Evolutionary conservation across 169 alveolate species (phyloP).

Genomic region (Cryptosporidium tyzzeri): DNA sequence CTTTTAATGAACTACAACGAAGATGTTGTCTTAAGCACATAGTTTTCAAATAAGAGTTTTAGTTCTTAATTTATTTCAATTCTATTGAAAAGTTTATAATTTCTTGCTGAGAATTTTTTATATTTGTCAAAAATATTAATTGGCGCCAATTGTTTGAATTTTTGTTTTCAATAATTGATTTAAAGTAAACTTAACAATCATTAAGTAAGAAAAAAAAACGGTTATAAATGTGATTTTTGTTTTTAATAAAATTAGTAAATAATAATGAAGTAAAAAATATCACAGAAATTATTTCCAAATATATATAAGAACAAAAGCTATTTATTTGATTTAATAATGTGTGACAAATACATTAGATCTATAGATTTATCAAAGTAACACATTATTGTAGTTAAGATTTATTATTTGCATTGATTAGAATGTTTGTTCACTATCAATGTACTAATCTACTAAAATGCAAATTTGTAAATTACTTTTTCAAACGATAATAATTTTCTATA

Average conservation of each 20-base stretch:
- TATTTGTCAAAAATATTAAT: too few species aligned
- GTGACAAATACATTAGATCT: neutral
- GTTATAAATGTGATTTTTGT: neutral
- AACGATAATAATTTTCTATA: too few species aligned
- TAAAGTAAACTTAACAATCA: too few species aligned
- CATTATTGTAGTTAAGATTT: too few species aligned
- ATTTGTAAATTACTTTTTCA: too few species aligned
- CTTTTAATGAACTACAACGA: slow-evolving; percentile 50
- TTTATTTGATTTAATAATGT: too few species aligned
- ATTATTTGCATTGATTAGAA: too few species aligned
- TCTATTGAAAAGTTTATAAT: neutral
- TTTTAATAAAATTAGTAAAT: too few species aligned
- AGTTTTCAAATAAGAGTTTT: neutral
- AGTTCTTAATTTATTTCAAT: neutral
- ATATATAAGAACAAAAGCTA: too few species aligned
- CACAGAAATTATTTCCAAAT: neutral
- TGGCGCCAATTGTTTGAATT: neutral
- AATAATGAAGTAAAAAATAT: too few species aligned
- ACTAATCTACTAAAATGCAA: too few species aligned
- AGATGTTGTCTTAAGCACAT: slow-evolving; percentile 73
- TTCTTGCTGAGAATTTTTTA: neutral
- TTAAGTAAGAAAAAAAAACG: neutral
- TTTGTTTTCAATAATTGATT: too few species aligned
- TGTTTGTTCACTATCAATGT: neutral
- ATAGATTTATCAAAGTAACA: neutral